These are phyloP conservation scores for Leishmania gerbilli DNA, from an alignment of 208 protist species.

Conservation along the genomic window DNA sequence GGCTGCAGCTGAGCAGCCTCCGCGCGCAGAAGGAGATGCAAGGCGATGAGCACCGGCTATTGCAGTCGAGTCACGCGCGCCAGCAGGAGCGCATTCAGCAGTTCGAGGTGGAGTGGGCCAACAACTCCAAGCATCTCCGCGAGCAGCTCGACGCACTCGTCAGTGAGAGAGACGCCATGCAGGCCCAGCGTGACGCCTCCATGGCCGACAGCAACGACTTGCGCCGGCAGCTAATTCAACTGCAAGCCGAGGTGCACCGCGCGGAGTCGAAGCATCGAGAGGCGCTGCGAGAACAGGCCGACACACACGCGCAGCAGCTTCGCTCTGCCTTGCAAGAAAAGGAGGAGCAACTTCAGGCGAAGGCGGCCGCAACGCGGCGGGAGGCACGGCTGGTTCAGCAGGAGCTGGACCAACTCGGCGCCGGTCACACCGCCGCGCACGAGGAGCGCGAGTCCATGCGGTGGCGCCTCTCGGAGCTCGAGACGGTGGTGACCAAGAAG, in stretches of 20 bases:
- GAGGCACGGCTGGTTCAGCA: slow-evolving; percentile 28
- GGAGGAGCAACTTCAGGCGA: slow-evolving; percentile 42
- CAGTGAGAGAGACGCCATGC: slow-evolving; percentile 43
- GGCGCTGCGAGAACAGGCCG: slow-evolving; percentile 17
- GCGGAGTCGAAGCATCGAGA: slow-evolving; percentile 18
- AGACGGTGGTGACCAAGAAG: slow-evolving; percentile 26
- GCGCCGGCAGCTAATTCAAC: slow-evolving; percentile 30
- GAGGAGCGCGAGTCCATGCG: slow-evolving; percentile 29
- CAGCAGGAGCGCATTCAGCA: slow-evolving; percentile 37
- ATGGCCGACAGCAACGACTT: slow-evolving; percentile 42
- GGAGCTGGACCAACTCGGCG: slow-evolving; percentile 14
- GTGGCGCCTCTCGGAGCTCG: slow-evolving; percentile 28
- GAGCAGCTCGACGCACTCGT: slow-evolving; percentile 29
- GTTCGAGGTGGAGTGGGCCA: slow-evolving; percentile 40
- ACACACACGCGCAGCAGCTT: slow-evolving; percentile 25
- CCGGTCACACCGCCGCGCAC: slow-evolving; percentile 30
- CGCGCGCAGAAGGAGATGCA: slow-evolving; percentile 24
- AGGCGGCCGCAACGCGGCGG: slow-evolving; percentile 22
- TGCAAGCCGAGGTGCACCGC: slow-evolving; percentile 25
- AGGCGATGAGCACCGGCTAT: slow-evolving; percentile 34
- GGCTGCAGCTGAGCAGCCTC: slow-evolving; percentile 26
- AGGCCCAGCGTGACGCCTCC: slow-evolving; percentile 39
- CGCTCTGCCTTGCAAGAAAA: slow-evolving; percentile 28
- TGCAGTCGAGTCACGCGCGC: slow-evolving; percentile 14
- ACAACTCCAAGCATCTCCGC: slow-evolving; percentile 42